Evolutionary conservation across 2,329 filamentous ascomycete species (phyloP).

Genomic region (Trichoderma koningii): DNA sequence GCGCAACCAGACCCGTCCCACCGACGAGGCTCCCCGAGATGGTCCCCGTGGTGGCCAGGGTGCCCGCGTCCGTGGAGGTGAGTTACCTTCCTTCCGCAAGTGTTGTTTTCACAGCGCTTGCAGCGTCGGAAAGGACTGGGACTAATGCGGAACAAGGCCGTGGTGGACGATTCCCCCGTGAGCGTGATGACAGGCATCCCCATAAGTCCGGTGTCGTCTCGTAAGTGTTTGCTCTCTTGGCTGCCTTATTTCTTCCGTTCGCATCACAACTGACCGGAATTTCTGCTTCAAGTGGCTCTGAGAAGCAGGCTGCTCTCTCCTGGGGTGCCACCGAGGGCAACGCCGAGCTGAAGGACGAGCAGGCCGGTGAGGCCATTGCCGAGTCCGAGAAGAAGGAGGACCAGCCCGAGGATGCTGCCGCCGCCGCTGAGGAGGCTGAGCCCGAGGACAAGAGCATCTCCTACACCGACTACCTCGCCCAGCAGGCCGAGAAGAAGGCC

Average conservation of each 20-base stretch:
- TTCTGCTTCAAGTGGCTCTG: constrained; percentile 62
- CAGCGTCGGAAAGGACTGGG: neutral
- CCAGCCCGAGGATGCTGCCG: constrained; percentile 52
- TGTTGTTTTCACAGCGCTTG: neutral
- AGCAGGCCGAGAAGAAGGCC: constrained; percentile 72
- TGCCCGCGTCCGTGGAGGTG: constrained; percentile 63
- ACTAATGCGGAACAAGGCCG: constrained; percentile 47
- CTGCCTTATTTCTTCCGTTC: neutral
- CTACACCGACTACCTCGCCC: constrained; percentile 82
- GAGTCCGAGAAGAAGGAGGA: constrained; percentile 78
- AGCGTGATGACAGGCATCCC: constrained; percentile 59
- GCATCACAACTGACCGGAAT: constrained; percentile 30
- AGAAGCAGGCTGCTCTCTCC: constrained; percentile 84
- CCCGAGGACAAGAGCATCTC: constrained; percentile 87
- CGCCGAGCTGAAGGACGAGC: constrained; percentile 87
- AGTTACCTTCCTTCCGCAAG: constrained; percentile 31
- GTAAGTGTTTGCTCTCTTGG: constrained; percentile 44
- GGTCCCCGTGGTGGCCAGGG: constrained; percentile 63
- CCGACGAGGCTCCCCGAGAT: constrained; percentile 64
- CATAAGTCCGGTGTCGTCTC: constrained; percentile 45
- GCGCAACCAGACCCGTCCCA: constrained; percentile 79
- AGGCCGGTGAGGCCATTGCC: constrained; percentile 86
- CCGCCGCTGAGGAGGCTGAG: constrained; percentile 55
- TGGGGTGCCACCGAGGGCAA: constrained; percentile 85
- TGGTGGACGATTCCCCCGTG: constrained; percentile 55